These are phyloP conservation scores for Aspergillus sp. DNA, from an alignment of 2,329 filamentous ascomycete species.

Conservation along the genomic window DNA sequence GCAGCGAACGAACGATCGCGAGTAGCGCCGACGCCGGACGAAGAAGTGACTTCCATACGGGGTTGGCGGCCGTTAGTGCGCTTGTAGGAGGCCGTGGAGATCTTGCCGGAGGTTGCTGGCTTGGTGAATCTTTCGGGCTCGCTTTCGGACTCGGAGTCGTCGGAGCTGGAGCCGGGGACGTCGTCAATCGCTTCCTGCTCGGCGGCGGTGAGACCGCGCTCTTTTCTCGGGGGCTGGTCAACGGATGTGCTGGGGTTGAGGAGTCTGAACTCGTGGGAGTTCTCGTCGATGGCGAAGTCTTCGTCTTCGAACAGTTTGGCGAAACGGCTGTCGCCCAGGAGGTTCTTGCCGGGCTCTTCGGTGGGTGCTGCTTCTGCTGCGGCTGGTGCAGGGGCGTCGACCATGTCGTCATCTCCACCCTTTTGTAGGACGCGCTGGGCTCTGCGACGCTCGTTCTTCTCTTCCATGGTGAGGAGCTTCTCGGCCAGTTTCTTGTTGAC, in stretches of 20 bases:
- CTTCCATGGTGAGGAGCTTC: constrained; percentile 60
- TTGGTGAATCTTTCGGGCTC: constrained; percentile 33
- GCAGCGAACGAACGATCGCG: constrained; percentile 61
- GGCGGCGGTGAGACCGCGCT: constrained; percentile 61
- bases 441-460: constrained; percentile 53
- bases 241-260: constrained; percentile 81
- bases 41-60: constrained; percentile 61
- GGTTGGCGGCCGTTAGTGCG: constrained; percentile 52
- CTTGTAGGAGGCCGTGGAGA: constrained; percentile 59
- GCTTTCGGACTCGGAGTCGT: constrained; percentile 37
- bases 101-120: constrained; percentile 41
- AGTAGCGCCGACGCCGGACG: constrained; percentile 44
- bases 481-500: constrained; percentile 76
- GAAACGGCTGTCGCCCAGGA: constrained; percentile 86
- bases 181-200: constrained; percentile 63
- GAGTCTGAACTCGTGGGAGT: constrained; percentile 77
- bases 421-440: constrained; percentile 54
- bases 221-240: constrained; percentile 33
- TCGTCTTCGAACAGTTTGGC: constrained; percentile 85
- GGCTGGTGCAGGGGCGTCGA: constrained; percentile 28
- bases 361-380: constrained; percentile 7
- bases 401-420: constrained; percentile 55
- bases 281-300: constrained; percentile 90
- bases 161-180: constrained; percentile 45
- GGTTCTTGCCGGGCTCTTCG: constrained; percentile 53